These are phyloP conservation scores for Sinapis alba DNA, from an alignment of 441 rosid species.

Conservation along the genomic window DNA sequence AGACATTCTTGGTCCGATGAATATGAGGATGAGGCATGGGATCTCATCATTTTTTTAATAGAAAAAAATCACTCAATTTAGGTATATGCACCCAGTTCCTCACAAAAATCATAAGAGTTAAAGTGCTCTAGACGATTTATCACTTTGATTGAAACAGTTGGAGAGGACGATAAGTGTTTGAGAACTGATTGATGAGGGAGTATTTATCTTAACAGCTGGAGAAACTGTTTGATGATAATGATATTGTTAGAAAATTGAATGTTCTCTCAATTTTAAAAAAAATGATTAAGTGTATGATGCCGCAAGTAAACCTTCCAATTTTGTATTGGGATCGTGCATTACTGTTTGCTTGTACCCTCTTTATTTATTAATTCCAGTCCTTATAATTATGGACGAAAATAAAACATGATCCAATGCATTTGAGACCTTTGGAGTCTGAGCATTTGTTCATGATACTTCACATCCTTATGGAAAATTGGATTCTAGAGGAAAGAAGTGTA, in stretches of 20 bases:
- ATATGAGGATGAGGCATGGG: slow-evolving; percentile 3
- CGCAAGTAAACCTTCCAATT: background rate
- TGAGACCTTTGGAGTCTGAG: no score
- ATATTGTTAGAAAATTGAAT: background rate
- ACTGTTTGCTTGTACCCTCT: background rate
- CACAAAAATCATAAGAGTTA: slow-evolving; percentile 1
- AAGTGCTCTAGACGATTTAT: background rate
- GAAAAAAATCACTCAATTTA: background rate
- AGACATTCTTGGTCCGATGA: slow-evolving; percentile 7
- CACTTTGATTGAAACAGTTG: background rate
- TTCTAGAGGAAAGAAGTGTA: background rate
- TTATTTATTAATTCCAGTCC: no score
- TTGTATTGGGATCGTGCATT: background rate
- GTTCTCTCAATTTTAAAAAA: background rate
- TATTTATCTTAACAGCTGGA: background rate
- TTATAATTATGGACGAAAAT: no score
- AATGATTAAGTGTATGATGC: background rate
- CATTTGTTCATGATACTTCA: background rate
- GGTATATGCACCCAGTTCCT: background rate
- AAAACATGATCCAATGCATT: no score
- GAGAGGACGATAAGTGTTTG: background rate
- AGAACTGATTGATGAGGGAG: background rate
- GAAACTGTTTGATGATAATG: background rate
- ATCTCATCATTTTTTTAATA: slow-evolving; percentile 5
- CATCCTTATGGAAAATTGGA: background rate